Base-by-base conservation (phyloP, 192 early-diverging fungal genomes). In the Gryganskiella cystojenkinii region DNA sequence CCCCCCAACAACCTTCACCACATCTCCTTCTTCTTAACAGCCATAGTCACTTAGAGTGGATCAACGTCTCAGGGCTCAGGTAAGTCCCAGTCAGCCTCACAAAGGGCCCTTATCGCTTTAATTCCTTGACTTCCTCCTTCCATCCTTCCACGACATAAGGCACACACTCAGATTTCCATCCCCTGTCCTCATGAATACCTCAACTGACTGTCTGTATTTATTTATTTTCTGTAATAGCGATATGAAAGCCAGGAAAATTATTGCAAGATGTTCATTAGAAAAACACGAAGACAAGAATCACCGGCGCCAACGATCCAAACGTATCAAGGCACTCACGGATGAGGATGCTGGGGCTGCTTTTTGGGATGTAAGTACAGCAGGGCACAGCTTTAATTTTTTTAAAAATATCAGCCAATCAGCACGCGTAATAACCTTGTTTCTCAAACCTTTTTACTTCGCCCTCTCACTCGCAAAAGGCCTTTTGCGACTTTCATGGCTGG, bases 391-490 rank as follows among this genome's bases (percentile, higher is more conserved):
- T 59, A 44, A 42, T 57, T 56, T 35, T 37, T 57, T 4, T 42
- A 37, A 57, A 59, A 59, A 42, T 59, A 24, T 30, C 57, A 45
- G 57, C 57, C 57, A 59, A 59, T 59, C 57, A 59, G 44, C 57
- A 59, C 57, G 27, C 40, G 57, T 59, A 59, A 59, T 42, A 57
- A 35, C 57, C 52, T 59, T 59, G 42, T 45, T 42, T 59, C n/a
- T 59, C 57, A 59, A 59, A 59, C 57, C 42, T 59, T 59, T 31
- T 59, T 59, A 45, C 57, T 59, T 59, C 57, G 57, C 57, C 57
- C 45, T 37, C 17, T 47, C 28, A 24, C 28, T 15, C 59, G 45
- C 45, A 47, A 31, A 28, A 43, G 44, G 47, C 6, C 19, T 50
- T 50, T 24, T 50, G 47, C 22, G 47, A 50, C 47, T 19, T 50